A percentile compares a stretch with the other conserved stretches of the same genome.
Evolutionary conservation across 2,329 filamentous ascomycete species (phyloP).

Genomic region (Pseudogymnoascus sp.): DNA sequence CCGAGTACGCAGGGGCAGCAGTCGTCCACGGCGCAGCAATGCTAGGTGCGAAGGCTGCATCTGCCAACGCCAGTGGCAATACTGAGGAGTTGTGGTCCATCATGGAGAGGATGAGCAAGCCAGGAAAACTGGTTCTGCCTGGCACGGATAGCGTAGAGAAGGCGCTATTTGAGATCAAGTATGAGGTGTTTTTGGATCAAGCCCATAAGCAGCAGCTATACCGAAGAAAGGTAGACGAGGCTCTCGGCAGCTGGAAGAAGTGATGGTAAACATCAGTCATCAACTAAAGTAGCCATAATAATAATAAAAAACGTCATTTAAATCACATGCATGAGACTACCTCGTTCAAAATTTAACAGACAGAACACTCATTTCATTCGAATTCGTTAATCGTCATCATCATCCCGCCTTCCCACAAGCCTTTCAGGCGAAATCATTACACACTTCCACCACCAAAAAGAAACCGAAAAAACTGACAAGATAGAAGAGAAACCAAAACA

Average conservation of each 20-base stretch:
- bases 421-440: conserved; percentile 3
- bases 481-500: not conserved
- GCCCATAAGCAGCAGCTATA: conserved; percentile 79
- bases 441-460: not conserved
- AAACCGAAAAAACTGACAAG: not conserved
- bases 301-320: not conserved
- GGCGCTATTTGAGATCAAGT: conserved; percentile 77
- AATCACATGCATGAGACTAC: not conserved
- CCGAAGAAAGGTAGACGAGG: conserved; percentile 66
- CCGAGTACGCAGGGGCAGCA: conserved; percentile 86
- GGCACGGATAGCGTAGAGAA: conserved; percentile 65
- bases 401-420: not conserved
- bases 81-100: conserved; percentile 90
- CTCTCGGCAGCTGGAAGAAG: conserved; percentile 35
- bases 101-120: conserved; percentile 96
- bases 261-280: not conserved
- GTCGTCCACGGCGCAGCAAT: conserved; percentile 96
- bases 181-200: conserved; percentile 91
- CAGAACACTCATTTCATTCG: not conserved
- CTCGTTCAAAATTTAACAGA: not conserved
- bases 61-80: conserved; percentile 64
- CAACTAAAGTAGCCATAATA: not conserved
- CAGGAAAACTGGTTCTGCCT: conserved; percentile 74
- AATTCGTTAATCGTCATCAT: conserved; percentile 1
- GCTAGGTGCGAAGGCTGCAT: conserved; percentile 95